Base-by-base conservation (phyloP, 73 alveolate species). In the Paramecium pentaurelia region DNA sequence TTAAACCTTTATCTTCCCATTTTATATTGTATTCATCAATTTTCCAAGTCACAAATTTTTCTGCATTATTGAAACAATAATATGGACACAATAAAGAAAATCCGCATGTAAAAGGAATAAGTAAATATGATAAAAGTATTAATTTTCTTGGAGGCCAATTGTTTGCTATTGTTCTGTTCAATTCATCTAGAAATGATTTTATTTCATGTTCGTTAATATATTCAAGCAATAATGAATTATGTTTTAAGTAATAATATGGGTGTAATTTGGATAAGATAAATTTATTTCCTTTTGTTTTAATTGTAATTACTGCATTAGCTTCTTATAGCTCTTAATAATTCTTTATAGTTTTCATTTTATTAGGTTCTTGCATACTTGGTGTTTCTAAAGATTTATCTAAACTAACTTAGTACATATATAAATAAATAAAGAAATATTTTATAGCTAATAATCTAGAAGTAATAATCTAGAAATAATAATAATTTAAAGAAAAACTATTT, bases 11-110 rank as follows among this genome's bases (percentile, higher is more conserved):
- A 9, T 40, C 36, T 25, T 80, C 91, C 91, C 91, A 80, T 20
- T 80, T 49, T 7, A 80, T 45, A 14, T 64, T 80, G 4, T 80
- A 80, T 80, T 80, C 91, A 10, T 80, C 91, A 18, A 80, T 40
- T 49, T 80, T 80, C 91, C 91, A 80, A 25, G 6, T 6, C 1
- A 80, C 28, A 20, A 44, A 47, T 80, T 80, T 80, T 32, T 22
- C 25, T 22, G 75, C 91, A 14, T 80, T 25, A 20, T 80, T 47
- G 28, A 80, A 25, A 44, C 91, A 80, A 49, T 36, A 80, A 8
- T 8, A 45, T 20, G 77, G 91, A 5, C 28, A 28, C 25, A 80
- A 28, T 54, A 54, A 54, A 12, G 91, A 80, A 10, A 80, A 45
- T 22, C 91, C 91, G 45, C 47, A 45, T 20, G 44, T 45, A 44